phyloP scores from a whole-genome alignment of 345 rosid genomes.

The thale cress (Arabidopsis thaliana) region TAIR10.1 NC_003070.9:10962501-10963000 shows the following conservation, averaged over 20 bases:
- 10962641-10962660: background rate
- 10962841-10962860: slow-evolving; percentile 54
- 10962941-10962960: slow-evolving; percentile 22
- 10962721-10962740: slow-evolving; percentile 91
- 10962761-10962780: background rate
- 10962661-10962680: background rate
- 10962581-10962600: slow-evolving; percentile 63
- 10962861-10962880: slow-evolving; percentile 74
- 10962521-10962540: slow-evolving; percentile 91
- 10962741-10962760: slow-evolving; percentile 48
- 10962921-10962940: slow-evolving; percentile 1
- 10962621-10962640: background rate
- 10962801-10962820: slow-evolving; percentile 55
- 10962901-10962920: background rate
- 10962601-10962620: background rate
- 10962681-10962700: slow-evolving; percentile 93
- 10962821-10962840: slow-evolving; percentile 66
- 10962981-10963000: slow-evolving; percentile 52
- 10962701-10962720: slow-evolving; percentile 96
- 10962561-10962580: slow-evolving; percentile 63
- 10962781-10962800: slow-evolving; percentile 22
- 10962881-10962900: slow-evolving; percentile 17
- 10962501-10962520: slow-evolving; percentile 88
- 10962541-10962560: slow-evolving; percentile 98
- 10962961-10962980: slow-evolving; percentile 54